Base-by-base conservation (phyloP, 2,329 filamentous ascomycete genomes). In the Trichoderma asperellum region DNA sequence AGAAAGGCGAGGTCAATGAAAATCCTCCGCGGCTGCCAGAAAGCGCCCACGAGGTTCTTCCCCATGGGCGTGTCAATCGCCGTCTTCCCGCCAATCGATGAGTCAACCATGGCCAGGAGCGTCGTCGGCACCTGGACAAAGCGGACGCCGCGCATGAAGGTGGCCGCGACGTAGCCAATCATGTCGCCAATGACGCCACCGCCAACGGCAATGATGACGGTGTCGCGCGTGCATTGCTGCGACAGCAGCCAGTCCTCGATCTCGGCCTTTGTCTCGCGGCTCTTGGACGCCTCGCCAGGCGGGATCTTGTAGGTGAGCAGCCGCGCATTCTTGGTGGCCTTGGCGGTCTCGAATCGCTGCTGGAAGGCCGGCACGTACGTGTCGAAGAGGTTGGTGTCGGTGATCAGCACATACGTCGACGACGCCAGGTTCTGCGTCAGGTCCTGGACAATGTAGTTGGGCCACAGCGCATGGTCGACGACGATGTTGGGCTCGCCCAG, bases 81-180 rank as follows among this genome's bases (percentile, higher is more conserved):
- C 11, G 96, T 99, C 85, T 99, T 99, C 72, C 96, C 96, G 71
- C 96, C 96, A 77, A 99, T 98, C 47, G 94, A 97, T 57, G 95
- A 98, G 81, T 99, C 96, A 53, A 99, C 96, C 96, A 99, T 99
- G 72, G 96, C 89, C 65, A 99, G 86, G 69, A 99, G 85, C 0
- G 94, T 97, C 11, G 96, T 99, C 1, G 96, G 96, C 58, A 99
- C 94, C 81, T 99, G 96, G 53, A 97, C 94, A 78, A 97, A 97
- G 74, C 92, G 92, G 72, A 99, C 91, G 68, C 96, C 96, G 74
- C 96, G 91, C 96, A 99, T 99, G 82, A 98, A 99, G 47, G 96
- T 99, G 49, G 96, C 94, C 27, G 96, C 96, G 63, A 98, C 94
- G 79, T 97, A 99, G 64, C 96, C 96, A 72, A 97, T 94, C 91